phyloP scores from a whole-genome alignment of 768 basidiomycete genomes.

The Mycena galopus region DNA sequence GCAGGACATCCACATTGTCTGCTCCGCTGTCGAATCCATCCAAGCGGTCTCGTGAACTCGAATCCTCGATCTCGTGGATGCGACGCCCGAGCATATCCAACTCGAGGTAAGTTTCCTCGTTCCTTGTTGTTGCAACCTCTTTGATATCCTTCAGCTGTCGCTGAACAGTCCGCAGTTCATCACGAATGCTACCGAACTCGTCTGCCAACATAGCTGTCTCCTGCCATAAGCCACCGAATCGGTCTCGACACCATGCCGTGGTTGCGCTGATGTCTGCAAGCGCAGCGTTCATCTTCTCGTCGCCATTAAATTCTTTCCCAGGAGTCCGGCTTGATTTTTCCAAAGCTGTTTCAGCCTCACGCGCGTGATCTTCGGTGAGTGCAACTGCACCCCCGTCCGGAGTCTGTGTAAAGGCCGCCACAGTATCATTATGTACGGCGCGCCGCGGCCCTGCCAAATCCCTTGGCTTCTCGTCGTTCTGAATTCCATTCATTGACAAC shows the following conservation, averaged over 20 bases:
- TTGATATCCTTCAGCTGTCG: not conserved
- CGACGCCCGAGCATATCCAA: not conserved
- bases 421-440: too few species aligned
- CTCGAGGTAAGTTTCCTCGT: conserved; percentile 4
- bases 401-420: too few species aligned
- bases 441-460: not conserved
- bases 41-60: not conserved
- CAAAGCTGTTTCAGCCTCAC: too few species aligned
- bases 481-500: not conserved
- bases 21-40: not conserved
- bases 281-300: not conserved
- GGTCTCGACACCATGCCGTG: not conserved
- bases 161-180: not conserved
- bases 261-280: not conserved
- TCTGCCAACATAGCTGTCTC: not conserved
- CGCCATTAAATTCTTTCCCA: not conserved
- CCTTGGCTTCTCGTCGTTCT: not conserved
- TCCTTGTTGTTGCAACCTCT: not conserved
- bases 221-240: not conserved
- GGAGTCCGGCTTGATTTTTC: too few species aligned
- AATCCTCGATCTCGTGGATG: conserved; percentile 2
- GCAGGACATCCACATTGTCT: not conserved
- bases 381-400: not conserved
- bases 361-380: not conserved
- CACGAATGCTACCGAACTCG: not conserved